These are phyloP conservation scores for Penicillium janthinellum DNA, from an alignment of 2,329 filamentous ascomycete genomes.

Conservation along the genomic window DNA sequence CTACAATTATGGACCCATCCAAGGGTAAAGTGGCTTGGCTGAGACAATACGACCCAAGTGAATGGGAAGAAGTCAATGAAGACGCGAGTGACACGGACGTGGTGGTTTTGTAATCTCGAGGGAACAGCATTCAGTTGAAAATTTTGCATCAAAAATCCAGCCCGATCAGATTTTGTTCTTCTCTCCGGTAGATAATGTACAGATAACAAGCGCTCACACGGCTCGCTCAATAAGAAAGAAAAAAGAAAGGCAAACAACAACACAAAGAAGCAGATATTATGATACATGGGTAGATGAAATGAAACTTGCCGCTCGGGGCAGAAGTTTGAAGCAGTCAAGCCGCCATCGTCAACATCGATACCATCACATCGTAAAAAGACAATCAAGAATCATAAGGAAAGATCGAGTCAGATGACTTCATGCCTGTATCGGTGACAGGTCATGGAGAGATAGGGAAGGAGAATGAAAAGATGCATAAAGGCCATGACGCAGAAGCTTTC, in stretches of 20 bases:
- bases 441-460: not conserved
- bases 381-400: slow-evolving; percentile 2
- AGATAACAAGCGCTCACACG: slow-evolving; percentile 3
- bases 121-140: not conserved
- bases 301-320: not conserved
- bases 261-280: slow-evolving; percentile 5
- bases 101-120: not conserved
- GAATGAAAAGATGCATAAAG: not conserved
- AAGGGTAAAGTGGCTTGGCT: slow-evolving; percentile 53
- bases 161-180: not conserved
- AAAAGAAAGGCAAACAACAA: not conserved
- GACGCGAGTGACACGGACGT: not conserved
- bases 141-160: not conserved
- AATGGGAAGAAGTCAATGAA: slow-evolving; percentile 6
- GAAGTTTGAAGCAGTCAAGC: slow-evolving; percentile 1
- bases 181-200: slow-evolving; percentile 3
- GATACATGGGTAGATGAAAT: slow-evolving; percentile 11
- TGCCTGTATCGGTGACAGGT: not conserved
- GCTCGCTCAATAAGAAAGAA: not conserved
- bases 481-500: not conserved
- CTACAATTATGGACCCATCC: slow-evolving; percentile 58
- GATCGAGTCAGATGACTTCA: not conserved
- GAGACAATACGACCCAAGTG: slow-evolving; percentile 24
- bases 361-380: slow-evolving; percentile 14
- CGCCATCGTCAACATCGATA: slow-evolving; percentile 11